Base-by-base conservation (phyloP, 306 rosid species). In the Pterocarpus santalinus region DNA sequence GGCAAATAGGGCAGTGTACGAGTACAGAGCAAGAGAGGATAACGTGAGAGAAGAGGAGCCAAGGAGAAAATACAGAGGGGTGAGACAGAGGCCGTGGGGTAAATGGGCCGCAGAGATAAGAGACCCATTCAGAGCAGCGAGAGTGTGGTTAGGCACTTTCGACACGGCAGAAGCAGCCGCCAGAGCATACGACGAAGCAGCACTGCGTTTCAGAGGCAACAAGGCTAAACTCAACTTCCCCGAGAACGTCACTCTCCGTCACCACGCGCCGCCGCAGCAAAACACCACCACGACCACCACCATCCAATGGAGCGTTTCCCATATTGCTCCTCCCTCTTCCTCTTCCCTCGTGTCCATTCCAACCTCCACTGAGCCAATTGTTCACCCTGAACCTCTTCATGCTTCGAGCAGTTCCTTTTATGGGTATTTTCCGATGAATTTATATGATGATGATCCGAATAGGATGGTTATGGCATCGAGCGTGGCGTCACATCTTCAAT, bases 211-310 rank as follows among this genome's bases (percentile, higher is more conserved):
- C 16, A 72, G 91, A 62, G 94, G 92, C 15, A 90, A 82, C 87
- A 90, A 90, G 17, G 94, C 94, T 0, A 90, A 90, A 51, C 94
- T 90, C n/a, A 90, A 90, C 56, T 90, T 90, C 80, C 94, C 94
- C 0, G 92, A 90, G 66, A 89, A 89, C 33, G 94, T 90, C 47
- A 79, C 83, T 0, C 91, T 90, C 52, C 90, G 90, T 0, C 57
- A 65, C 13, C 13, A 70, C 16, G 43, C 63, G 38, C 13, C 72
- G 30, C 52, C 62, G 44, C 65, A 57, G 78, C 75, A 7, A 6
- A 43, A 43, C 49, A 11, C 85, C 57, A 2, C 9, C 78, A 8
- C 8, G 70, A 35, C 49, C 61, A 47, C 57, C 57, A 74, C 79
- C 28, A 22, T 22, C 60, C 86, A 74, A 8, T 75, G 72, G 68